Conservation (phyloP, 495 filamentous ascomycete species). For the Cladorrhinum samala region DNA sequence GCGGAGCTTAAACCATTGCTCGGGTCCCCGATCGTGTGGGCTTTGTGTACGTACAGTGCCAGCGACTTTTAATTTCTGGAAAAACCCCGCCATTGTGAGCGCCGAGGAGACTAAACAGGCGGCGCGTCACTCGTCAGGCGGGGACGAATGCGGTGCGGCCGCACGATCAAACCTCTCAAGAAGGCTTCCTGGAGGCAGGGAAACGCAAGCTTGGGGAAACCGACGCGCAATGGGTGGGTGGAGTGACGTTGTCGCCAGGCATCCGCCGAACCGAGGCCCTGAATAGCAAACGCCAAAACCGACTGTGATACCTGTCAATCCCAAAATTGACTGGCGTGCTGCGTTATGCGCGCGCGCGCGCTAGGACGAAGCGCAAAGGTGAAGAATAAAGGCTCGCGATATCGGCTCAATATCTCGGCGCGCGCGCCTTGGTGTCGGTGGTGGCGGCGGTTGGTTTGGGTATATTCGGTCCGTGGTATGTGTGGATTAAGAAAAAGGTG, state of each 20-base stretch:
- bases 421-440: constrained; percentile 3
- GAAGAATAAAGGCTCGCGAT: constrained; percentile 1
- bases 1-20: constrained; percentile 14
- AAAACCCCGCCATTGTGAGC: constrained; percentile 39
- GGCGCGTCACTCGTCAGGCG: constrained; percentile 15
- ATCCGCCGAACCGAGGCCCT: constrained; percentile 4
- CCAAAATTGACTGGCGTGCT: too few relatives aligned
- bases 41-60: constrained; percentile 25
- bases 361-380: not conserved
- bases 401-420: constrained; percentile 5
- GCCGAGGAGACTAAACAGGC: constrained; percentile 11
- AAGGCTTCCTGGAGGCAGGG: not conserved
- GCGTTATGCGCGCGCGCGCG: not conserved
- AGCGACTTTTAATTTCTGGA: constrained; percentile 37
- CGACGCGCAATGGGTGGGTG: not conserved
- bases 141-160: constrained; percentile 6
- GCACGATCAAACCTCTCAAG: not conserved
- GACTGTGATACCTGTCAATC: not conserved
- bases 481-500: not conserved
- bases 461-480: too few relatives aligned
- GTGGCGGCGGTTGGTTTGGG: not conserved
- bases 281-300: not conserved
- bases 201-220: not conserved
- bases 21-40: not conserved
- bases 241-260: not conserved